A percentile compares a stretch with the other conserved stretches of the same genome.
Conservation (phyloP, 495 filamentous ascomycete species). For the Elasticomyces elasticus region DNA sequence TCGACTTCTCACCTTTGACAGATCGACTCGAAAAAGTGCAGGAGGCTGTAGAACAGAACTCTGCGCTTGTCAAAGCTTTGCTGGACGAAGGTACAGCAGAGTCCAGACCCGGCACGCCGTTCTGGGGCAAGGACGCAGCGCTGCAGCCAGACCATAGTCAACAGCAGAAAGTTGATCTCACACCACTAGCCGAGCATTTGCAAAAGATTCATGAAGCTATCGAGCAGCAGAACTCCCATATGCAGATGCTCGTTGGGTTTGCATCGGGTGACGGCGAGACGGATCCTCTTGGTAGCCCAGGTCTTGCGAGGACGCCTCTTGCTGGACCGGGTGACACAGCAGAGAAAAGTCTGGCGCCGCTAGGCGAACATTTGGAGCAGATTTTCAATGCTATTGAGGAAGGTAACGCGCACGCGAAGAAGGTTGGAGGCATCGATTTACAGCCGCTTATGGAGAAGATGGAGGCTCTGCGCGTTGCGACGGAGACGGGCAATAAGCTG, state of each 20-base stretch:
- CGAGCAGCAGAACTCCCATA: conserved; percentile 17
- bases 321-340: neutral
- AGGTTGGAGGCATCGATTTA: neutral
- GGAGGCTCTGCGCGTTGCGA: neutral
- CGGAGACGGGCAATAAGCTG: neutral
- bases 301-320: neutral
- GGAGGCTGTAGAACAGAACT: conserved; percentile 19
- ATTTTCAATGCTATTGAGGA: conserved; percentile 22
- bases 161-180: conserved; percentile 1
- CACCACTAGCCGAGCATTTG: conserved; percentile 10
- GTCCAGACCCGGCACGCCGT: conserved; percentile 8
- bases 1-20: conserved; percentile 17
- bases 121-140: conserved; percentile 10
- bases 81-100: conserved; percentile 13
- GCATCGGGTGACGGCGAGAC: conserved; percentile 9
- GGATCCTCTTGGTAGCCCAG: neutral
- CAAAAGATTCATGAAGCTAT: conserved; percentile 13
- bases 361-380: conserved; percentile 20
- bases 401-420: conserved; percentile 10
- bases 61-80: conserved; percentile 13
- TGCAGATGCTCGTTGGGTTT: conserved; percentile 12
- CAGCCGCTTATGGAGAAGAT: neutral
- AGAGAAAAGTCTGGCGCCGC: conserved; percentile 9
- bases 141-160: neutral
- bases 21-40: conserved; percentile 15